Base-by-base conservation (phyloP, 208 protist species). In the Leishmania guyanensis region DNA sequence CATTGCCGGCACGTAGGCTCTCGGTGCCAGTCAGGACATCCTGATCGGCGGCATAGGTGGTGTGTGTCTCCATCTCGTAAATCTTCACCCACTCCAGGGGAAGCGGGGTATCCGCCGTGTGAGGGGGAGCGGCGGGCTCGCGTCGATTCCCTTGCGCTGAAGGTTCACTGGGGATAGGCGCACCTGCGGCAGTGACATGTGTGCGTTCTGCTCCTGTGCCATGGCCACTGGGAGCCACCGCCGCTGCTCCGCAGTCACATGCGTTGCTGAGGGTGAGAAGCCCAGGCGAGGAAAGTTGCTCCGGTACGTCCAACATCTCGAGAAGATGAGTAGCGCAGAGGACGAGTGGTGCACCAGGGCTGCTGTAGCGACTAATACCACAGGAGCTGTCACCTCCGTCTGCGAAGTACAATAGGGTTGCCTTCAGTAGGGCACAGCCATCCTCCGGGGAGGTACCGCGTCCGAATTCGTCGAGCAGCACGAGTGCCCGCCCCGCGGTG, bases 381-480 rank as follows among this genome's bases (percentile, higher is more conserved):
- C 9, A 9, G 1, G n/a, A 5, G 14, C 6, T 3, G 2, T 33
- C 69, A 20, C 66, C 71, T 8, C 46, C 86, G 64, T 58, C 77
- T 58, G 84, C 87, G 56, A 93, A 89, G 81, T 88, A 91, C 20
- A 81, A 81, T 20, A 98, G 54, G 3, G 90, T 88, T 1, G 89
- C 86, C 2, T 92, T 89, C 65, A 98, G 90, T 36, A 98, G 86
- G 17, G 95, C 93, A 20, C 88, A 84, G n/a, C 91, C 95, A 81
- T 98, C 96, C 50, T 90, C 82, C 1, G 96, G 86, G n/a, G 93
- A 77, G 22, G 97, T 98, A 43, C 97, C 98, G 50, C 98, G 98
- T 29, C 98, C 98, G 85, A 99, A 98, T 80, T 99, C 98, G 82
- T 99, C 98, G 50, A 99, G 53, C 22, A 99, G 75, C 9, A 99